Conservation (phyloP, 2,329 filamentous ascomycete species). For the Pseudogymnoascus sp. region DNA sequence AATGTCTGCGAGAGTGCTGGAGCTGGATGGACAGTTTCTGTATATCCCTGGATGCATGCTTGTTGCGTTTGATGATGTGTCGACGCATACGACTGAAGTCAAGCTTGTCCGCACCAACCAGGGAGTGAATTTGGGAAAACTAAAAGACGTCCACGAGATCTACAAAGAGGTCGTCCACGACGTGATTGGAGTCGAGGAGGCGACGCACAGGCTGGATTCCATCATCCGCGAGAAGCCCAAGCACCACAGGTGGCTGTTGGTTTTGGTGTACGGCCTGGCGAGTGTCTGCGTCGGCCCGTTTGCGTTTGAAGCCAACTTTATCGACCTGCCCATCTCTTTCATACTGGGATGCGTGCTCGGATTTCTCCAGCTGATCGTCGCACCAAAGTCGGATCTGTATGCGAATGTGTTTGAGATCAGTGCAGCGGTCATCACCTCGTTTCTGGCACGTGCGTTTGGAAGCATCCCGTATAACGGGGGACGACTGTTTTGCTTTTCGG, state of each 20-base stretch:
- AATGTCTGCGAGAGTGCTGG: slow-evolving; percentile 80
- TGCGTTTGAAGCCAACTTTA: slow-evolving; percentile 60
- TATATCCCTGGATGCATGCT: slow-evolving; percentile 94
- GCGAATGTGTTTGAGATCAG: slow-evolving; percentile 57
- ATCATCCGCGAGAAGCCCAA: slow-evolving; percentile 40
- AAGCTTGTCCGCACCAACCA: slow-evolving; percentile 62
- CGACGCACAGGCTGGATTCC: slow-evolving; percentile 51
- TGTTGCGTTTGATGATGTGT: slow-evolving; percentile 73
- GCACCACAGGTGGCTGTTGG: slow-evolving; percentile 41
- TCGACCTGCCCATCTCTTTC: slow-evolving; percentile 67
- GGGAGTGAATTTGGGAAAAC: slow-evolving; percentile 64
- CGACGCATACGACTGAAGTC: slow-evolving; percentile 70
- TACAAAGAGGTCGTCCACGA: slow-evolving; percentile 81
- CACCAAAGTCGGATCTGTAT: slow-evolving; percentile 60
- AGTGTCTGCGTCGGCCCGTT: slow-evolving; percentile 66
- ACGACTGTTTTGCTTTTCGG: slow-evolving; percentile 55
- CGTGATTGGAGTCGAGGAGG: slow-evolving; percentile 62
- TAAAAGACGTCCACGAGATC: slow-evolving; percentile 65
- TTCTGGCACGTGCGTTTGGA: slow-evolving; percentile 53
- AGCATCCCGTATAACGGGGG: slow-evolving; percentile 38
- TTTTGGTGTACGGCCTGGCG: slow-evolving; percentile 63
- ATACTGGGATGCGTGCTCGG: slow-evolving; percentile 62
- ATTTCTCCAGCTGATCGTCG: slow-evolving; percentile 59
- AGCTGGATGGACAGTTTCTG: slow-evolving; percentile 81
- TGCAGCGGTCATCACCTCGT: slow-evolving; percentile 52